phyloP scores from a whole-genome alignment of 2,329 filamentous ascomycete genomes.

The Sporothrix brasiliensis region DNA sequence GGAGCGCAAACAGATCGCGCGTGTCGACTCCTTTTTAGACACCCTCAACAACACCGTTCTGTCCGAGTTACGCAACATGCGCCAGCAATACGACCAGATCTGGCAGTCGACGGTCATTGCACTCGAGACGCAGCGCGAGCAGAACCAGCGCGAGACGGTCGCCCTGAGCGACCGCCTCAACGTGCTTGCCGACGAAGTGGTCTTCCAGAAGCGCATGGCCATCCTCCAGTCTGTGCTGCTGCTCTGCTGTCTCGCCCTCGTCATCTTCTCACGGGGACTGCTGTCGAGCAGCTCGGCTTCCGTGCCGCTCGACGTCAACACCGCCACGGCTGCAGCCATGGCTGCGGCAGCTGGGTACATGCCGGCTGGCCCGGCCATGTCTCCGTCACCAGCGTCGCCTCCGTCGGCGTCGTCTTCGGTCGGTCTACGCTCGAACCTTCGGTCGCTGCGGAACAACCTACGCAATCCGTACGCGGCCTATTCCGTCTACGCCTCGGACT shows the following conservation, averaged over 20 bases:
- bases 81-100: slow-evolving; percentile 89
- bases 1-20: slow-evolving; percentile 83
- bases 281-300: slow-evolving; percentile 36
- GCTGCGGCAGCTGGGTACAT: slow-evolving; percentile 34
- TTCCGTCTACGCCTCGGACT: slow-evolving; percentile 21
- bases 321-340: slow-evolving; percentile 27
- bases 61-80: slow-evolving; percentile 73
- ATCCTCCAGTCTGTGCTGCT: slow-evolving; percentile 89
- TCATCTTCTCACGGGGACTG: slow-evolving; percentile 72
- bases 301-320: neutral
- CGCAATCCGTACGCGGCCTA: slow-evolving; percentile 28
- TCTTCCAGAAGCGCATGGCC: slow-evolving; percentile 85
- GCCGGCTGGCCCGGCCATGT: slow-evolving; percentile 40
- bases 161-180: slow-evolving; percentile 80
- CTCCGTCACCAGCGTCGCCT: slow-evolving; percentile 37
- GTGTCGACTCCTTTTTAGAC: slow-evolving; percentile 78
- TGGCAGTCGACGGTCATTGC: slow-evolving; percentile 96
- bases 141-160: slow-evolving; percentile 79
- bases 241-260: slow-evolving; percentile 80
- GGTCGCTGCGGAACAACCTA: slow-evolving; percentile 31
- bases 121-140: slow-evolving; percentile 83
- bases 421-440: slow-evolving; percentile 29
- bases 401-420: slow-evolving; percentile 34
- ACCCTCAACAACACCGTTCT: slow-evolving; percentile 87
- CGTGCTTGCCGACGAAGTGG: slow-evolving; percentile 89